Conservation (phyloP, 169 alveolate genomes). For the Plasmodium malariae region DNA sequence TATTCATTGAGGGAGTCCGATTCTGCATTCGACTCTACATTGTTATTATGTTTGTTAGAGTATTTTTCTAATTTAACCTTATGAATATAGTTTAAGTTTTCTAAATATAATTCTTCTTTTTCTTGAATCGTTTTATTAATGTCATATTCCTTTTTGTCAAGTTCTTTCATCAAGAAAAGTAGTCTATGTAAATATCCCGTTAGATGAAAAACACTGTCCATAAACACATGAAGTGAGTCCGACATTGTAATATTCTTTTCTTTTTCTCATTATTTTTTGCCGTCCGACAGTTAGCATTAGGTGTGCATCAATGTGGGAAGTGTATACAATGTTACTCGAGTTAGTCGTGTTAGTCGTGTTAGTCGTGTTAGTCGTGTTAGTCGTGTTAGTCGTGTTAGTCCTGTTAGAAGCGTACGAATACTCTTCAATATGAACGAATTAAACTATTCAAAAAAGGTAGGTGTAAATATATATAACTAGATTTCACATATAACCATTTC, state of each 20-base stretch:
- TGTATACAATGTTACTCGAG: too few species aligned
- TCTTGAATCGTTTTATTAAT: conserved; percentile 32
- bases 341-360: too few species aligned
- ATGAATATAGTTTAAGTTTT: conserved; percentile 2
- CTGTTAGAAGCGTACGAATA: too few species aligned
- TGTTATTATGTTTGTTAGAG: not conserved
- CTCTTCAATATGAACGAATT: too few species aligned
- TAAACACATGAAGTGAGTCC: conserved; percentile 65
- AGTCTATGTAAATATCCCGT: conserved; percentile 72
- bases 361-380: too few species aligned
- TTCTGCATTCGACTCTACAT: not conserved
- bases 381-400: too few species aligned
- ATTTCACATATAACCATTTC: too few species aligned
- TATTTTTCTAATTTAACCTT: conserved; percentile 15
- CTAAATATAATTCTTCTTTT: conserved; percentile 62
- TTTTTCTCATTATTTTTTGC: conserved; percentile 9
- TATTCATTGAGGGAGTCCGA: not conserved
- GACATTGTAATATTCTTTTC: conserved; percentile 22
- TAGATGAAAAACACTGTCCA: conserved; percentile 59
- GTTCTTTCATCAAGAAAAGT: conserved; percentile 63
- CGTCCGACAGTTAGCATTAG: too few species aligned
- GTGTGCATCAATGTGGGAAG: too few species aligned
- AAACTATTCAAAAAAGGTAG: too few species aligned
- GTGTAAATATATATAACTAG: too few species aligned
- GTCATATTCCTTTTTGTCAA: conserved; percentile 33